Evolutionary conservation across 257 asterid species (phyloP).

Genomic region (Scutellaria galericulata): DNA sequence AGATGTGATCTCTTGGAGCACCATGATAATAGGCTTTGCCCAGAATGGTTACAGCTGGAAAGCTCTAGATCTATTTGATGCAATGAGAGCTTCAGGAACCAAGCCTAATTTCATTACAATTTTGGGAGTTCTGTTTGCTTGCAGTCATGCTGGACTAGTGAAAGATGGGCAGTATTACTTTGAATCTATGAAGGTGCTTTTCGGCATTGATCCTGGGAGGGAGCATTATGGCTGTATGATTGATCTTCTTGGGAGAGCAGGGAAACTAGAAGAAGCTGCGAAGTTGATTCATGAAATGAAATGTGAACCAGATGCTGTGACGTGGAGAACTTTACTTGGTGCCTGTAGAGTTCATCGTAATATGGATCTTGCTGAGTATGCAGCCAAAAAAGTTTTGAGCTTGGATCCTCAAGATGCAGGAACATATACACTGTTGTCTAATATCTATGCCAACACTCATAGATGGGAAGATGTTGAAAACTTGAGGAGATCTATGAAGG

Average conservation of each 20-base stretch:
- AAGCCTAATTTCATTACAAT: slow-evolving; percentile 71
- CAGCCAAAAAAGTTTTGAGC: slow-evolving; percentile 72
- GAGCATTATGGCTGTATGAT: slow-evolving; percentile 47
- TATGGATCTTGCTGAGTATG: slow-evolving; percentile 77
- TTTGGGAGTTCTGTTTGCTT: slow-evolving; percentile 84
- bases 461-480: slow-evolving; percentile 71
- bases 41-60: slow-evolving; percentile 84
- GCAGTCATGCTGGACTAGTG: slow-evolving; percentile 88
- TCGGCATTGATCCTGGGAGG: slow-evolving; percentile 73
- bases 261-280: too few species aligned
- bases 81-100: slow-evolving; percentile 60
- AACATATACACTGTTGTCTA: slow-evolving; percentile 70
- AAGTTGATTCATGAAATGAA: too few species aligned
- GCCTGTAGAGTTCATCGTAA: slow-evolving; percentile 85
- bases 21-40: slow-evolving; percentile 91
- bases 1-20: slow-evolving; percentile 41
- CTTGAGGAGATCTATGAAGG: slow-evolving; percentile 67
- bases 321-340: slow-evolving; percentile 87
- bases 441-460: slow-evolving; percentile 73
- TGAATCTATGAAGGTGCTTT: slow-evolving; percentile 66
- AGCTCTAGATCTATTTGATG: slow-evolving; percentile 67
- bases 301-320: slow-evolving; percentile 64
- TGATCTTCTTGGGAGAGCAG: too few species aligned
- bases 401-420: slow-evolving; percentile 82
- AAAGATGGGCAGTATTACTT: slow-evolving; percentile 68